Conservation (phyloP, 1,284 basidiomycete genomes). For the Cutaneotrichosporon arboriforme region DNA sequence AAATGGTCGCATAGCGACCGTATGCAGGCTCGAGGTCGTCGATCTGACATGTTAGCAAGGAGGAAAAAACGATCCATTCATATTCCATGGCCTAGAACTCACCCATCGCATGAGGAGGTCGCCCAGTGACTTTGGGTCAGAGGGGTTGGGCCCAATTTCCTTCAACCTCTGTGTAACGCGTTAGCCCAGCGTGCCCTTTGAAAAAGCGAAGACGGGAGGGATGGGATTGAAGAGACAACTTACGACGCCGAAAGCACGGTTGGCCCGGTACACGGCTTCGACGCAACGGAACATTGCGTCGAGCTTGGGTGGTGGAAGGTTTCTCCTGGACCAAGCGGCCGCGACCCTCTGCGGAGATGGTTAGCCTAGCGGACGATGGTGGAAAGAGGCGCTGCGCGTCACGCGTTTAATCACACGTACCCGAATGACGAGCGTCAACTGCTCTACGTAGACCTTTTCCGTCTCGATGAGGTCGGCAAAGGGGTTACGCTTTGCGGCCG, state of each 20-base stretch:
- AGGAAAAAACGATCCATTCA: too few species aligned
- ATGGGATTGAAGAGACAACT: slow-evolving; percentile 31
- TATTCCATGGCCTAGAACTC: slow-evolving; percentile 40
- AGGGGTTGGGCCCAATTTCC: slow-evolving; percentile 87
- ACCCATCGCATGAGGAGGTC: slow-evolving; percentile 98
- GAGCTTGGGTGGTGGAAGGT: slow-evolving; percentile 85
- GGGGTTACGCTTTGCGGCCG: slow-evolving; percentile 57
- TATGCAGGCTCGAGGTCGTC: slow-evolving; percentile 86
- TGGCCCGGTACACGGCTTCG: slow-evolving; percentile 86
- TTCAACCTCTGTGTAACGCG: slow-evolving; percentile 66
- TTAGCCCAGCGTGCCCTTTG: neutral
- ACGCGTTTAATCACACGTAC: slow-evolving; percentile 52
- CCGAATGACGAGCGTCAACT: slow-evolving; percentile 81
- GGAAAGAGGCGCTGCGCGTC: neutral
- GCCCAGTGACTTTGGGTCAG: slow-evolving; percentile 90
- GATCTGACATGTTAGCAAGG: slow-evolving; percentile 55
- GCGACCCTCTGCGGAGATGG: slow-evolving; percentile 72
- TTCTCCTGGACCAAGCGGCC: slow-evolving; percentile 88
- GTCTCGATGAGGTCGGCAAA: slow-evolving; percentile 89
- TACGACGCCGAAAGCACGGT: slow-evolving; percentile 71
- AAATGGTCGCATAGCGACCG: slow-evolving; percentile 70
- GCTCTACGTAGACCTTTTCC: slow-evolving; percentile 87
- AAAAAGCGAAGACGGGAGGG: neutral
- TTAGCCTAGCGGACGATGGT: too few species aligned
- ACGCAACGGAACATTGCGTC: slow-evolving; percentile 92